A percentile compares a stretch with the other conserved stretches of the same genome.
Conservation (phyloP, 108 stramenopile species). For the Schizochytrium sp. region DNA sequence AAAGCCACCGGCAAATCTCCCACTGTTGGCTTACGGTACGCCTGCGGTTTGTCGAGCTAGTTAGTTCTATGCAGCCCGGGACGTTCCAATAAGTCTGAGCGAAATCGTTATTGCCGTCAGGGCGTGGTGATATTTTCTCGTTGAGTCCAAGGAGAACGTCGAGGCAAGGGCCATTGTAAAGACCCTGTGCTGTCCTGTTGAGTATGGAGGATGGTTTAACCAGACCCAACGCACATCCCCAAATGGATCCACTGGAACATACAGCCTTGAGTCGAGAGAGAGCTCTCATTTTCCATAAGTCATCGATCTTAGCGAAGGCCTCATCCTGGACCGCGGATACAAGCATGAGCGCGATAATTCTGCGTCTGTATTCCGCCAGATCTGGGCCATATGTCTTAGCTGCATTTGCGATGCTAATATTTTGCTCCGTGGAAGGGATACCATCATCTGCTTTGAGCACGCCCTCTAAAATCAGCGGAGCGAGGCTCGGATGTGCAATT, state of each 20-base stretch:
- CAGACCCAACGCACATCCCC: background rate
- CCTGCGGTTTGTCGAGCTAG: background rate
- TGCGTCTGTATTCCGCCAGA: background rate
- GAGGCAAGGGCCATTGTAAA: background rate
- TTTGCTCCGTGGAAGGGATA: background rate
- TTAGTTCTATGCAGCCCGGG: background rate
- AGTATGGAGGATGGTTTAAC: background rate
- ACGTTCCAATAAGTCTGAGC: too few species aligned
- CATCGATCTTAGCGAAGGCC: background rate
- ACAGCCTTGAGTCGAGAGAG: background rate
- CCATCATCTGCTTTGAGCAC: background rate
- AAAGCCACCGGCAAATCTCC: slow-evolving; percentile 43
- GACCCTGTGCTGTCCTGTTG: background rate
- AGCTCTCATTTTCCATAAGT: background rate
- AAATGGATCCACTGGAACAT: background rate
- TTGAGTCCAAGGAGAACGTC: background rate
- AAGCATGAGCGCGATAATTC: background rate
- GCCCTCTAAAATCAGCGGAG: background rate
- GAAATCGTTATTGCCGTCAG: too few species aligned
- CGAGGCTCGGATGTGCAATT: background rate
- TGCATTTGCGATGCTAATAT: background rate
- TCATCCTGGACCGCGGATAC: background rate
- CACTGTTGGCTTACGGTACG: background rate
- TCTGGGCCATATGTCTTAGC: background rate
- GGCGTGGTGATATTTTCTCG: background rate